Percentiles rank a stretch among this genome's conserved stretches.
Evolutionary conservation across 352 stramenopile species (phyloP).

Genomic region (Phytophthora sp.): DNA sequence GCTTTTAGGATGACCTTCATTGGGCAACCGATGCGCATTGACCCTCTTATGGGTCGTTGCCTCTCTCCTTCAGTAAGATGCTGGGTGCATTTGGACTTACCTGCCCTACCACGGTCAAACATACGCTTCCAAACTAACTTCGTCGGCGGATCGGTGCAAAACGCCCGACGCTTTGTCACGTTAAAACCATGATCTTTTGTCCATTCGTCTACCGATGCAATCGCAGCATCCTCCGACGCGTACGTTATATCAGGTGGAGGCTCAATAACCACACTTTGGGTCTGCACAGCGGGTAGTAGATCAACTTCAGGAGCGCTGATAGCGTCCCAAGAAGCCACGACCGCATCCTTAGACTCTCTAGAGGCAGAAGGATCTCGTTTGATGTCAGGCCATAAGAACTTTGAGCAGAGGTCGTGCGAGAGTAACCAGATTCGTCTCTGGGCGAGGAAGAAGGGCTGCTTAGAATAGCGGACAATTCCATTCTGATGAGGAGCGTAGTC

Average conservation of each 20-base stretch:
- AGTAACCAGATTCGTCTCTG: too few species aligned
- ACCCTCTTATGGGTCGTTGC: slow-evolving; percentile 1
- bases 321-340: too few species aligned
- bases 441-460: too few species aligned
- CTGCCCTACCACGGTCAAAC: slow-evolving; percentile 16
- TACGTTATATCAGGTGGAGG: not conserved
- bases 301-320: not conserved
- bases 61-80: slow-evolving; percentile 10
- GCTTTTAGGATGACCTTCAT: slow-evolving; percentile 11
- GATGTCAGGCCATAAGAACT: too few species aligned
- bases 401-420: too few species aligned
- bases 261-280: not conserved
- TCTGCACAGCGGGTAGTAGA: not conserved
- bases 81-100: slow-evolving; percentile 5
- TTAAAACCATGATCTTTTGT: slow-evolving; percentile 19
- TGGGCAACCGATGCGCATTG: slow-evolving; percentile 3
- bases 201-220: slow-evolving; percentile 11
- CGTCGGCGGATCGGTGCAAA: not conserved
- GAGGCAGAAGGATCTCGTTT: too few species aligned
- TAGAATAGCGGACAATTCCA: too few species aligned
- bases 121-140: slow-evolving; percentile 4
- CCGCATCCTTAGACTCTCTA: too few species aligned
- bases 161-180: slow-evolving; percentile 10
- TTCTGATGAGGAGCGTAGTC: too few species aligned
- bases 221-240: not conserved